phyloP scores from a whole-genome alignment of 1,284 basidiomycete species.

The Marasmius sp. region DNA sequence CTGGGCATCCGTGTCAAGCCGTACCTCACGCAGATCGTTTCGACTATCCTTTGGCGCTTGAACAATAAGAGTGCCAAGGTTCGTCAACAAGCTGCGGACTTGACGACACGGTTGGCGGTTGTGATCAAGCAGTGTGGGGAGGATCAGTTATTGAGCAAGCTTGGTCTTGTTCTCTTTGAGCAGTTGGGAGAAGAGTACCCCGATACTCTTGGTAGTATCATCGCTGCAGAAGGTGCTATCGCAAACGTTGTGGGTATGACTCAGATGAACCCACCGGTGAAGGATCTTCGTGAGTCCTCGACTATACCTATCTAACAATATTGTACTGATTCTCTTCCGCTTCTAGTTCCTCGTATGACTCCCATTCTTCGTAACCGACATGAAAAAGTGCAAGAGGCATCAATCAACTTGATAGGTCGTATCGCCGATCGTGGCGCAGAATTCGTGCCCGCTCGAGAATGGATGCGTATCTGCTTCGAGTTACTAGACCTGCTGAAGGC shows the following conservation, averaged over 20 bases:
- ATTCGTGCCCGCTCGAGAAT: constrained; percentile 97
- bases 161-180: constrained; percentile 96
- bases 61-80: constrained; percentile 99
- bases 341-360: constrained; percentile 94
- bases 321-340: constrained; percentile 15
- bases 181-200: constrained; percentile 99
- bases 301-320: constrained; percentile 7
- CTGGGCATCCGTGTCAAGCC: constrained; percentile 98
- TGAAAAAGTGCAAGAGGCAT: constrained; percentile 99
- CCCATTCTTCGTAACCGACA: constrained; percentile 98
- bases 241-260: constrained; percentile 99
- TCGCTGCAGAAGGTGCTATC: constrained; percentile 96
- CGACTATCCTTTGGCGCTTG: constrained; percentile 98
- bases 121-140: constrained; percentile 99
- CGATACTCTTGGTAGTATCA: constrained; percentile 97
- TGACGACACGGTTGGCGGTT: constrained; percentile 92
- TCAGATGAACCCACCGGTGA: constrained; percentile 99
- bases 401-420: constrained; percentile 98
- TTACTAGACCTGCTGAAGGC: constrained; percentile 96
- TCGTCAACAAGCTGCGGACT: constrained; percentile 96
- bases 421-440: constrained; percentile 99
- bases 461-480: constrained; percentile 99
- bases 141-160: constrained; percentile 92
- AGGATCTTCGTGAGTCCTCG: constrained; percentile 82
- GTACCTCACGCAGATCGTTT: constrained; percentile 98